A percentile compares a stretch with the other conserved stretches of the same genome.
These are phyloP conservation scores for Metschnikowia matae DNA, from an alignment of 805 yeast species.

Conservation along the genomic window DNA sequence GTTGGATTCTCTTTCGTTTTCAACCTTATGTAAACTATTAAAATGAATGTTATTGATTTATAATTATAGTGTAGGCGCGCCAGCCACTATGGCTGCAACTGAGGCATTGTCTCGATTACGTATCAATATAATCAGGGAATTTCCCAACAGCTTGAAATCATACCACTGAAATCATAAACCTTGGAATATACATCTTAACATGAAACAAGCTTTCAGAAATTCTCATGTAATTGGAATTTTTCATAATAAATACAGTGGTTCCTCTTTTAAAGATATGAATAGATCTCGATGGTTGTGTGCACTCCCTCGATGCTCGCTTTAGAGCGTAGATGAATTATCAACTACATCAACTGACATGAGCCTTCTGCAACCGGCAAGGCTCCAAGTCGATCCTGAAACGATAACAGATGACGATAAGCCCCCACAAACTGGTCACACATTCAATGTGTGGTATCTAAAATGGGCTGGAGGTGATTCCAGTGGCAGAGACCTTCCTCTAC, in stretches of 20 bases:
- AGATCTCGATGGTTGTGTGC: not conserved
- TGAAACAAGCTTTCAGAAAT: too few relatives aligned
- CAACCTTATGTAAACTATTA: constrained; percentile 15
- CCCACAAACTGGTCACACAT: constrained; percentile 73
- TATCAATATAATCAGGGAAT: too few relatives aligned
- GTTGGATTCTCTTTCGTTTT: constrained; percentile 34
- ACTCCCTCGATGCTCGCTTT: not conserved
- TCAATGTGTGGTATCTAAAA: constrained; percentile 83
- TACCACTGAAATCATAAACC: too few relatives aligned
- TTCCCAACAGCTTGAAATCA: too few relatives aligned
- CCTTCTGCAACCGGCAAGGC: constrained; percentile 52
- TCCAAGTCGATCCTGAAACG: constrained; percentile 63
- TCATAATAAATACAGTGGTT: too few relatives aligned
- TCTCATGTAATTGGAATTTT: too few relatives aligned
- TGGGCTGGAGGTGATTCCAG: constrained; percentile 77
- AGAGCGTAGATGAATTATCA: not conserved
- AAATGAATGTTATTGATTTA: not conserved
- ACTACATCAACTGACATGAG: not conserved
- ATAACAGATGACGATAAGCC: constrained; percentile 60
- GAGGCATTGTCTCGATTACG: too few relatives aligned
- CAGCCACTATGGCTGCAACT: not conserved
- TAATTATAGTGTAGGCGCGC: not conserved
- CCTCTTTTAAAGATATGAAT: too few relatives aligned
- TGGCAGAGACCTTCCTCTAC: constrained; percentile 39
- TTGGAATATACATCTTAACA: too few relatives aligned